phyloP scores from a whole-genome alignment of 352 stramenopile species.

The Discostella stelligera region DNA sequence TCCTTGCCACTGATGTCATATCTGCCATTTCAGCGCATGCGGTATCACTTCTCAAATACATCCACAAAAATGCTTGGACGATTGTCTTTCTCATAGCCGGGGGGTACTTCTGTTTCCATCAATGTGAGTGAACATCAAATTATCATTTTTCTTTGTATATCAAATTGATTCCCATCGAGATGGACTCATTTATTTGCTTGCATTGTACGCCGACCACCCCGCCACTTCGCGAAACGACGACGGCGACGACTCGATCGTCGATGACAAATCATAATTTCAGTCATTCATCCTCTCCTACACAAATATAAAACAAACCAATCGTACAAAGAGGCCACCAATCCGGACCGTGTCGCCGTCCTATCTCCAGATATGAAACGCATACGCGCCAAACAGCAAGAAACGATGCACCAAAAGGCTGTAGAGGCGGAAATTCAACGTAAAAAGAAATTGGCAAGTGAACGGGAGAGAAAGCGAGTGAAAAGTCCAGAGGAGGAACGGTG shows the following conservation, averaged over 20 bases:
- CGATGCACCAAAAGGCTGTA: slow-evolving; percentile 3
- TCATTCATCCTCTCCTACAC: slow-evolving; percentile 35
- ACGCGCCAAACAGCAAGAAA: slow-evolving; percentile 41
- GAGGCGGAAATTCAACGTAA: slow-evolving; percentile 43
- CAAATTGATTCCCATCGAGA: not conserved
- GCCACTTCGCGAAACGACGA: not conserved
- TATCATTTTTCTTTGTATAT: not conserved
- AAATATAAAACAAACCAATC: slow-evolving; percentile 34
- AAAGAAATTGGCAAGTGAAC: slow-evolving; percentile 21
- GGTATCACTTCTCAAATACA: slow-evolving; percentile 23
- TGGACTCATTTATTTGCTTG: not conserved
- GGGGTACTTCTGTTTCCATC: slow-evolving; percentile 21
- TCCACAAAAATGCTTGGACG: slow-evolving; percentile 50
- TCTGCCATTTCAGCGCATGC: not conserved
- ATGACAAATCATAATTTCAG: slow-evolving; percentile 14
- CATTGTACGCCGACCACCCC: not conserved
- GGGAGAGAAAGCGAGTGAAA: slow-evolving; percentile 45
- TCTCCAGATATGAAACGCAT: slow-evolving; percentile 48
- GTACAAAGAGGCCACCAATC: slow-evolving; percentile 43
- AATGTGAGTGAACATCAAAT: slow-evolving; percentile 23
- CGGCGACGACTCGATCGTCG: not conserved
- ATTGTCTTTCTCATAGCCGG: slow-evolving; percentile 43
- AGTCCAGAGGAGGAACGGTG: slow-evolving; percentile 50
- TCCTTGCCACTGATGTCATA: not conserved
- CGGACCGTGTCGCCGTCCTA: slow-evolving; percentile 44